Conservation (phyloP, 495 filamentous ascomycete genomes). For the Penicillium egyptiacum region DNA sequence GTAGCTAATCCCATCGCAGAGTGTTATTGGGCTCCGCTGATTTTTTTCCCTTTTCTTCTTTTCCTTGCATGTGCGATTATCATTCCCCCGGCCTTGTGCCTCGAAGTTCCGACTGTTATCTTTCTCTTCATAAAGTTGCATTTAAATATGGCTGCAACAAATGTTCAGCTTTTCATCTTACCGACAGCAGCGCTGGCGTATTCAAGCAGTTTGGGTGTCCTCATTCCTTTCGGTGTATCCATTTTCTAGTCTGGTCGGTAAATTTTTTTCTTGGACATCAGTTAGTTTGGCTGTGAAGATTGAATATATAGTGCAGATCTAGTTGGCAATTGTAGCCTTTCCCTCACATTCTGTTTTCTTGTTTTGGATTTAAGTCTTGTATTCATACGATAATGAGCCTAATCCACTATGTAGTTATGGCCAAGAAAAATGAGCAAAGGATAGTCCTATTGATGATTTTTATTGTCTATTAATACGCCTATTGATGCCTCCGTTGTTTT, state of each 20-base stretch:
- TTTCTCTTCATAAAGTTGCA: constrained; percentile 9
- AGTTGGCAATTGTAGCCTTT: neutral
- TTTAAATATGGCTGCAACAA: constrained; percentile 6
- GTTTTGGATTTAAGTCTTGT: neutral
- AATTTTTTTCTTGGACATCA: neutral
- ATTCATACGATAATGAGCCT: neutral
- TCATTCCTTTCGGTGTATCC: constrained; percentile 13
- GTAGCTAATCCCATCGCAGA: constrained; percentile 48
- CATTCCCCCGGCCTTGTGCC: constrained; percentile 23
- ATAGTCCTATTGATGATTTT: neutral
- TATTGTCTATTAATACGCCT: neutral
- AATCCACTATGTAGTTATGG: neutral
- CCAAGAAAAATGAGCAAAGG: neutral
- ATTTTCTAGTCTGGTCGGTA: constrained; percentile 16
- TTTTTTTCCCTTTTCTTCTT: constrained; percentile 14
- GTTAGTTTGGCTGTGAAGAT: neutral
- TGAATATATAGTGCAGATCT: constrained; percentile 3
- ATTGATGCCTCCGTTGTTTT: neutral
- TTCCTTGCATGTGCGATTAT: constrained; percentile 30
- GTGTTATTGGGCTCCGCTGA: constrained; percentile 85
- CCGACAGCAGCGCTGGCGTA: constrained; percentile 22
- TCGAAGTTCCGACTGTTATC: constrained; percentile 16
- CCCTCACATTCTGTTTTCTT: neutral
- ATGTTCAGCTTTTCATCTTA: constrained; percentile 10
- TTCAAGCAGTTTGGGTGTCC: constrained; percentile 17